Evolutionary conservation across 1,139 yeast species (phyloP).

Genomic region (Debaryomycetaceae sp.): DNA sequence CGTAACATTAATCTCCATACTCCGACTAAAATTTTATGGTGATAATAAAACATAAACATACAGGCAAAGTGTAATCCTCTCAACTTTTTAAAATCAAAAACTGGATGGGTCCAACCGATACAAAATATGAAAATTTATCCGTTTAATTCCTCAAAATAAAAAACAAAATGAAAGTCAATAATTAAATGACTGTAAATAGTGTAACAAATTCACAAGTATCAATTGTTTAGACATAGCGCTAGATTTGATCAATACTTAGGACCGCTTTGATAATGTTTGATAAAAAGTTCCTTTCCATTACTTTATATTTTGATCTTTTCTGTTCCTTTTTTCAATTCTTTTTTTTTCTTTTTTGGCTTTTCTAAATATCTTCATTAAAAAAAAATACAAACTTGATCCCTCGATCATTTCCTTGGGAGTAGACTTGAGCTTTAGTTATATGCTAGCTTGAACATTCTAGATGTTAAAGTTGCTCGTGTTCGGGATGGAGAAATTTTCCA

Average conservation of each 20-base stretch:
- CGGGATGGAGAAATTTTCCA: background rate
- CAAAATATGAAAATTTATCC: background rate
- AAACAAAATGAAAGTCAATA: background rate
- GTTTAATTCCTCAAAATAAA: background rate
- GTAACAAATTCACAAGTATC: background rate
- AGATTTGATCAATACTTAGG: background rate
- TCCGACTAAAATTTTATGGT: background rate
- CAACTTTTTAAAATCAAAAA: background rate
- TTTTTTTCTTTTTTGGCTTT: too few relatives aligned
- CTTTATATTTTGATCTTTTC: background rate
- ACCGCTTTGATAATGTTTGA: background rate
- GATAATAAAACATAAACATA: background rate
- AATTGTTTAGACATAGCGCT: background rate
- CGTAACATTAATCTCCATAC: background rate
- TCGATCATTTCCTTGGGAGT: background rate
- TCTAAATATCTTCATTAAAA: background rate
- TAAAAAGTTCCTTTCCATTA: background rate
- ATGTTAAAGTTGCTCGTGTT: background rate
- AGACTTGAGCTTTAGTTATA: background rate
- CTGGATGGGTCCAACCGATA: background rate
- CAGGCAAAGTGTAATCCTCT: background rate
- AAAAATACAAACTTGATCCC: background rate
- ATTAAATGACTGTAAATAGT: background rate
- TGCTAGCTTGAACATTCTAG: background rate
- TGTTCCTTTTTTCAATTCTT: background rate